Evolutionary conservation across 345 rosid genomes (phyloP), one percentile per base, ranked within the genome.

Genomic region (Hibiscus trionum): DNA sequence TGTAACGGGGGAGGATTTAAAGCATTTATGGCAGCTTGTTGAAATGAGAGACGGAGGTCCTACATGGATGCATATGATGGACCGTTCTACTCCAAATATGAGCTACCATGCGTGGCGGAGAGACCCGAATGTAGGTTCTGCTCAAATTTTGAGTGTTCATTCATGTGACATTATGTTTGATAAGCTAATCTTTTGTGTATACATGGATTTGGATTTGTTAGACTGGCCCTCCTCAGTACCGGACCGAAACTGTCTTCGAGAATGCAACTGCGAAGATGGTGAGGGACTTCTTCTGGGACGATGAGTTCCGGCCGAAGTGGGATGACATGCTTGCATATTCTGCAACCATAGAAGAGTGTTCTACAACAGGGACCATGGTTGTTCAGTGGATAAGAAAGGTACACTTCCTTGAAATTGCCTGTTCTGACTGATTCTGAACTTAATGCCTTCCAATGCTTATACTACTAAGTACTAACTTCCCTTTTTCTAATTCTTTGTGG

Each of bases 201-300:
- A 14, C 15, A 31, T 68, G 71, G 26, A 42, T 35, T 42, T 37
- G 42, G 8, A 37, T 39, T 44, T 72, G 58, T 46, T 75, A 89
- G 95, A 85, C 50, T 63, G 90, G 91, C 66, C 98, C 98, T 70
- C 87, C 96, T 27, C 87, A 88, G 57, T 91, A 88, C 72, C 88
- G 86, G 19, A 84, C 82, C 72, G 75, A 82, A 67, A 91, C 93
- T 0, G 80, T 91, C 31, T 87, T 89, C 66, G 97, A 93, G 78
- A 84, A 89, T 80, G 89, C 88, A 55, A 76, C 84, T 1, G 84
- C 98, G 9, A 88, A 84, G 81, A 56, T 77, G 62, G 79, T 89
- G 77, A 88, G 93, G 77, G 96, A 89, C 74, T 91, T 91, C 70
- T 93, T 88, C 68, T 89, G 96, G 98, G 98, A 90, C 26, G 91